Conservation (phyloP, 208 protist genomes). For the Trypanosoma cruzi region DNA sequence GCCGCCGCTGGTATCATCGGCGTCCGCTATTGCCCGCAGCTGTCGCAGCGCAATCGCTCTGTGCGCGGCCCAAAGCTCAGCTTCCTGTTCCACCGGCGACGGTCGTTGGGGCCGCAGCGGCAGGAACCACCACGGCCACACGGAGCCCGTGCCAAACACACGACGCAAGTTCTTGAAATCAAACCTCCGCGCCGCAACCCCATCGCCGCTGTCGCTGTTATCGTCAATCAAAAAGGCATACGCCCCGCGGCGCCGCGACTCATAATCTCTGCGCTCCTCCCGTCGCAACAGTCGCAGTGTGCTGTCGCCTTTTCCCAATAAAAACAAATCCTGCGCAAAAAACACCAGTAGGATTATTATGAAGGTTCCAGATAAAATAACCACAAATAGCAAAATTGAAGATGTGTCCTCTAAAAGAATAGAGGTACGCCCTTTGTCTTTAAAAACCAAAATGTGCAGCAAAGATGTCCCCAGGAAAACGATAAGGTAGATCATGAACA, state of each 20-base stretch:
- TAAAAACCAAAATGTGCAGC: neutral
- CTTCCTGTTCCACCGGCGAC: constrained; percentile 34
- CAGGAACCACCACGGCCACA: constrained; percentile 34
- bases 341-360: constrained; percentile 1
- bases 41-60: constrained; percentile 40
- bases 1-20: constrained; percentile 19
- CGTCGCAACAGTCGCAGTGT: constrained; percentile 22
- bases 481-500: constrained; percentile 48
- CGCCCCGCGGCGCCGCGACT: constrained; percentile 17
- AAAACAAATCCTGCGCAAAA: constrained; percentile 3
- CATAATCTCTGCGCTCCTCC: constrained; percentile 18
- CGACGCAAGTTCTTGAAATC: constrained; percentile 29
- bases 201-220: neutral
- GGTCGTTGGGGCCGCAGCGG: constrained; percentile 35
- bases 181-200: constrained; percentile 1
- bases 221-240: neutral
- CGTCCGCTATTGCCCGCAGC: constrained; percentile 44
- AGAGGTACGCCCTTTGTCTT: neutral
- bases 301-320: constrained; percentile 33
- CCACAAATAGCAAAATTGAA: neutral
- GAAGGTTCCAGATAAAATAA: neutral
- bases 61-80: constrained; percentile 43
- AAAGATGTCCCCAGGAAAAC: neutral
- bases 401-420: neutral
- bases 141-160: constrained; percentile 37